A percentile compares a stretch with the other conserved stretches of the same genome.
phyloP scores from a whole-genome alignment of 2,329 filamentous ascomycete genomes.

The Phaeosphaeriaceae sp. region DNA sequence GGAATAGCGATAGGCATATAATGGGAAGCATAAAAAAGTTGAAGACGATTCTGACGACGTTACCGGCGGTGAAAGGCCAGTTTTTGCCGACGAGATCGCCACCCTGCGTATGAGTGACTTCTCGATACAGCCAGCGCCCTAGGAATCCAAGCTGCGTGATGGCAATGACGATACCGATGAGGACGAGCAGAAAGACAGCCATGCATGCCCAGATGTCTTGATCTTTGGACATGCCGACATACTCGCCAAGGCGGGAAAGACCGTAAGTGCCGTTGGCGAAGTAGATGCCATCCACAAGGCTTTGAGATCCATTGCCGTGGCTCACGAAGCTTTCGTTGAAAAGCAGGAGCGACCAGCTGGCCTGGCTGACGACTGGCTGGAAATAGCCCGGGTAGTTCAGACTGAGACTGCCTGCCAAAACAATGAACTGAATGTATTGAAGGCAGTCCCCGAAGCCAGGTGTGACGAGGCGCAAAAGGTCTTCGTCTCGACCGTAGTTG shows the following conservation, averaged over 20 bases:
- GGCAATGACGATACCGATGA: constrained; percentile 72
- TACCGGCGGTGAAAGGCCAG: constrained; percentile 73
- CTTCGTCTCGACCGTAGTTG: constrained; percentile 94
- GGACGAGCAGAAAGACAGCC: constrained; percentile 86
- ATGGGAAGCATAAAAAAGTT: constrained; percentile 92
- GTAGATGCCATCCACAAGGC: constrained; percentile 86
- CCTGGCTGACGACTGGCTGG: constrained; percentile 88
- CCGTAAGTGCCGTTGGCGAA: constrained; percentile 79
- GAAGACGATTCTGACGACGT: constrained; percentile 79
- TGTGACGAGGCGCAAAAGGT: constrained; percentile 89
- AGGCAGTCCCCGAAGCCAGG: constrained; percentile 96
- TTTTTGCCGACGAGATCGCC: constrained; percentile 93
- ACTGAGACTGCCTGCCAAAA: constrained; percentile 84
- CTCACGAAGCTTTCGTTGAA: constrained; percentile 92
- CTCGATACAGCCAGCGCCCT: constrained; percentile 77
- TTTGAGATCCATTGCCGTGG: constrained; percentile 69
- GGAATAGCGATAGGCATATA: constrained; percentile 86
- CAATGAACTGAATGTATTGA: constrained; percentile 94
- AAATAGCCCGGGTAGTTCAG: constrained; percentile 93
- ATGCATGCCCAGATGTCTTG: constrained; percentile 93
- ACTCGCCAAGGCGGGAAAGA: constrained; percentile 78
- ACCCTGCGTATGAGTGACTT: constrained; percentile 74
- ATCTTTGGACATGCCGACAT: constrained; percentile 78
- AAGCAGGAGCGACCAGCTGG: constrained; percentile 86
- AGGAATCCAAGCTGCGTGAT: constrained; percentile 81